A percentile compares a stretch with the other conserved stretches of the same genome.
phyloP scores from a whole-genome alignment of 306 rosid species.

The Cucurbita ficifolia region DNA sequence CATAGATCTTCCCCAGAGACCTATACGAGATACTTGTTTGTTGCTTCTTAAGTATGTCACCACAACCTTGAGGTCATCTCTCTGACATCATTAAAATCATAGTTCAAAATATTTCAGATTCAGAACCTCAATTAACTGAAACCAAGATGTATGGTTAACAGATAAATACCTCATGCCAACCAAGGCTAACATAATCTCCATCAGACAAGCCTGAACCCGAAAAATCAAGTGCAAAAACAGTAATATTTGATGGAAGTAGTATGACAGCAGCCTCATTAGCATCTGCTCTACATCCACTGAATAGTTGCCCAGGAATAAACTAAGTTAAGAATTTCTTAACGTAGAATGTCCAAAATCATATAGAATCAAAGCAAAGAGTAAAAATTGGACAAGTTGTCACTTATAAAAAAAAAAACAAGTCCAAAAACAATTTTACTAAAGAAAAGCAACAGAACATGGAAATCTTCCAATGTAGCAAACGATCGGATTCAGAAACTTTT shows the following conservation, averaged over 20 bases:
- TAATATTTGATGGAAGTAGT: constrained; percentile 89
- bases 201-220: constrained; percentile 95
- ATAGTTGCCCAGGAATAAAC: constrained; percentile 19
- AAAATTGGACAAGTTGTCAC: not conserved
- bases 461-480: not conserved
- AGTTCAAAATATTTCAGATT: constrained; percentile 13
- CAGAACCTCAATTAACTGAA: constrained; percentile 6
- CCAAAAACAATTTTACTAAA: not conserved
- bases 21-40: constrained; percentile 65
- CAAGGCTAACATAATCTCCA: constrained; percentile 95
- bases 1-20: constrained; percentile 99
- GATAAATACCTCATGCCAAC: constrained; percentile 88
- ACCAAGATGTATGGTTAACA: constrained; percentile 13
- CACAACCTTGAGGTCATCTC: constrained; percentile 81
- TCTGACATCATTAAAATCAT: constrained; percentile 31
- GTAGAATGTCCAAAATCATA: not conserved
- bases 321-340: not conserved
- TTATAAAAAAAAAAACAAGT: not conserved
- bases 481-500: not conserved
- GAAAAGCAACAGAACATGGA: not conserved
- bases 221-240: constrained; percentile 95
- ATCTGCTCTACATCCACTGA: constrained; percentile 98
- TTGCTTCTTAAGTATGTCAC: constrained; percentile 68
- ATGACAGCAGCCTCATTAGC: constrained; percentile 89
- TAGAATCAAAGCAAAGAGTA: constrained; percentile 1